These are phyloP conservation scores for Ogataea wickerhamii DNA, from an alignment of 805 yeast genomes.

Conservation along the genomic window DNA sequence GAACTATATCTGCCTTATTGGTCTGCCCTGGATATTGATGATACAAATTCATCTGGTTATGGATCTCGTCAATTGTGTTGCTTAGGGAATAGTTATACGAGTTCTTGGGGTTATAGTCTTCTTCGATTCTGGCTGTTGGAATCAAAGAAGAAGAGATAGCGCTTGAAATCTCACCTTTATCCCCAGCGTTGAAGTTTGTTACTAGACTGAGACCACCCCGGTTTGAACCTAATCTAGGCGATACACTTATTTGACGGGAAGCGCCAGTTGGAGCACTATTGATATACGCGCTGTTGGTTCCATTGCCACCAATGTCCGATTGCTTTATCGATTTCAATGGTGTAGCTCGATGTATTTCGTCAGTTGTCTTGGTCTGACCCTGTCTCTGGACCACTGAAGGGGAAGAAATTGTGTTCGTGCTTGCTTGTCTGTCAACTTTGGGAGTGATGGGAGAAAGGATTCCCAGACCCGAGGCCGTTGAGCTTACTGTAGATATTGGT, in stretches of 20 bases:
- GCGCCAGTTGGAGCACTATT: background rate
- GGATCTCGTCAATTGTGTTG: constrained; percentile 33
- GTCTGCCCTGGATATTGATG: background rate
- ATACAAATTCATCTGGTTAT: constrained; percentile 26
- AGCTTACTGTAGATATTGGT: constrained; percentile 11
- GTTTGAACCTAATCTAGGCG: constrained; percentile 16
- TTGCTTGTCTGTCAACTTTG: constrained; percentile 15
- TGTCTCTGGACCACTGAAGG: constrained; percentile 4
- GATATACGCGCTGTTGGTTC: background rate
- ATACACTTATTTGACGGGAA: constrained; percentile 5
- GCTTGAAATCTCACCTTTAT: constrained; percentile 1
- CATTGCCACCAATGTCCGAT: constrained; percentile 1
- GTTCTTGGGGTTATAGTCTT: constrained; percentile 31
- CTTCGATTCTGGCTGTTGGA: constrained; percentile 14
- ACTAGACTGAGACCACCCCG: constrained; percentile 19
- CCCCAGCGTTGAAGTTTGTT: constrained; percentile 8
- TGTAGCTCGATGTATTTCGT: constrained; percentile 5
- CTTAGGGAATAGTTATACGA: constrained; percentile 31
- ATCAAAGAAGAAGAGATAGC: constrained; percentile 1
- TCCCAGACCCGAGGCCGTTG: constrained; percentile 17
- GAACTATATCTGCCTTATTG: background rate
- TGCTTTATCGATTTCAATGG: constrained; percentile 13
- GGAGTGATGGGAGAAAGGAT: constrained; percentile 22
- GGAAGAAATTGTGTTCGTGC: constrained; percentile 9
- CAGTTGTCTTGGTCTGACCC: constrained; percentile 1